phyloP scores from a whole-genome alignment of 2,329 filamentous ascomycete species.

The Hymenoscyphus linearis region DNA sequence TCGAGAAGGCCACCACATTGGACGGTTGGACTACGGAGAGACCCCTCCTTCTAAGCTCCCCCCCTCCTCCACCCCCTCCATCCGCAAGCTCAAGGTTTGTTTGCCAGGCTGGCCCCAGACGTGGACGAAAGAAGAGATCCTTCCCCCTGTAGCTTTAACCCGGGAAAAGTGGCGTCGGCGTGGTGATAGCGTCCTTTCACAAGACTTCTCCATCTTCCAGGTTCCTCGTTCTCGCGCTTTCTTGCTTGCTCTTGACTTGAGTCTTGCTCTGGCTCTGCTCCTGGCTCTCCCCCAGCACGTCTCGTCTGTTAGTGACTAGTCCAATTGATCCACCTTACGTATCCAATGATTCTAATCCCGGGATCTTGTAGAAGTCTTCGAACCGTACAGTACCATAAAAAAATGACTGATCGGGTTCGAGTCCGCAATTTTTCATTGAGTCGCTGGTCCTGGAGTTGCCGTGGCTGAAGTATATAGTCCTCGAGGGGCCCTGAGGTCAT shows the following conservation, averaged over 20 bases:
- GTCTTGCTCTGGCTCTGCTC: too few relatives aligned
- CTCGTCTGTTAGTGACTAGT: constrained; percentile 16
- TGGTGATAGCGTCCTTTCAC: background rate
- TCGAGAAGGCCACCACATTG: background rate
- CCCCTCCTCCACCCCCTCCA: background rate
- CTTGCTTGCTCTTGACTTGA: background rate
- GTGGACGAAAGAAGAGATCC: background rate
- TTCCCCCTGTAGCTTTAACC: background rate
- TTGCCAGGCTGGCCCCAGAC: background rate
- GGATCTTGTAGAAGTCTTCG: constrained; percentile 22
- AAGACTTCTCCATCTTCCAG: background rate
- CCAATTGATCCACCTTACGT: constrained; percentile 20
- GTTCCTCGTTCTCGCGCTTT: background rate
- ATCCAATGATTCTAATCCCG: constrained; percentile 28
- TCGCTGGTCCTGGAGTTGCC: constrained; percentile 18
- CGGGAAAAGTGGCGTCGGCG: constrained; percentile 1
- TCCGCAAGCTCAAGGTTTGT: background rate
- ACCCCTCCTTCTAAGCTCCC: constrained; percentile 3
- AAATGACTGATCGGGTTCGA: constrained; percentile 28
- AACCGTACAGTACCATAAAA: constrained; percentile 20
- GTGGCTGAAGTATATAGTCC: constrained; percentile 27
- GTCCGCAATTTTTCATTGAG: constrained; percentile 13
- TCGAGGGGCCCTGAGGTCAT: constrained; percentile 19
- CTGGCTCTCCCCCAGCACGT: constrained; percentile 6
- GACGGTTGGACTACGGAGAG: constrained; percentile 1